Evolutionary conservation across 2,329 filamentous ascomycete genomes (phyloP).

Genomic region (Monilinia aucupariae): DNA sequence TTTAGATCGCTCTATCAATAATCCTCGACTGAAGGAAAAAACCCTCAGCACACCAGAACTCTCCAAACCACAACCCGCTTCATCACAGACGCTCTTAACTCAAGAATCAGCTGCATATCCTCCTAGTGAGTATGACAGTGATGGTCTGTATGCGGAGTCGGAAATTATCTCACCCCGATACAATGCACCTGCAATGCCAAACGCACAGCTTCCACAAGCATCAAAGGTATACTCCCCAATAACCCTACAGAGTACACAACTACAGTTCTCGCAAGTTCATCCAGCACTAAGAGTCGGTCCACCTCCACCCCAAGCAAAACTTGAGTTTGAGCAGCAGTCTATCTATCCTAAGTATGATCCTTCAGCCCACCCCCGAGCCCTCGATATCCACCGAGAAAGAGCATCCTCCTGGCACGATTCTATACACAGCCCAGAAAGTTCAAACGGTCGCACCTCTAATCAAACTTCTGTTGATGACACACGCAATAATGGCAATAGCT

Average conservation of each 20-base stretch:
- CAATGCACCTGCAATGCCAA: not conserved
- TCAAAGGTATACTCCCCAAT: not conserved
- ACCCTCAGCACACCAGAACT: not conserved
- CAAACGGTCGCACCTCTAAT: not conserved
- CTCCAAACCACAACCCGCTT: not conserved
- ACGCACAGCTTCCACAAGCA: not conserved
- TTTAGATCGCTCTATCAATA: constrained; percentile 21
- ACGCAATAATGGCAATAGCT: not conserved
- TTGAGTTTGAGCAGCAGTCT: not conserved
- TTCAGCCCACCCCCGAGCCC: not conserved
- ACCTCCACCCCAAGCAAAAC: not conserved
- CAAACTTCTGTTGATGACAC: not conserved
- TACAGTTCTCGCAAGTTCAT: constrained; percentile 5
- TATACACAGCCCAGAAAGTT: not conserved
- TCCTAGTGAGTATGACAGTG: constrained; percentile 17
- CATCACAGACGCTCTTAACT: constrained; percentile 2
- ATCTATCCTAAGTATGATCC: not conserved
- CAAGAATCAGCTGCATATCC: constrained; percentile 13
- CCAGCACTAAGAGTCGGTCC: not conserved
- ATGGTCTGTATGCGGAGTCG: not conserved
- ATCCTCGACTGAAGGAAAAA: constrained; percentile 19
- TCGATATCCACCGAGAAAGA: not conserved
- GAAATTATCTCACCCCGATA: constrained; percentile 4
- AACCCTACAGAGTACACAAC: constrained; percentile 6
- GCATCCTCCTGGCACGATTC: constrained; percentile 11